Base-by-base conservation (phyloP, 768 basidiomycete species). In the Roridomyces roridus region DNA sequence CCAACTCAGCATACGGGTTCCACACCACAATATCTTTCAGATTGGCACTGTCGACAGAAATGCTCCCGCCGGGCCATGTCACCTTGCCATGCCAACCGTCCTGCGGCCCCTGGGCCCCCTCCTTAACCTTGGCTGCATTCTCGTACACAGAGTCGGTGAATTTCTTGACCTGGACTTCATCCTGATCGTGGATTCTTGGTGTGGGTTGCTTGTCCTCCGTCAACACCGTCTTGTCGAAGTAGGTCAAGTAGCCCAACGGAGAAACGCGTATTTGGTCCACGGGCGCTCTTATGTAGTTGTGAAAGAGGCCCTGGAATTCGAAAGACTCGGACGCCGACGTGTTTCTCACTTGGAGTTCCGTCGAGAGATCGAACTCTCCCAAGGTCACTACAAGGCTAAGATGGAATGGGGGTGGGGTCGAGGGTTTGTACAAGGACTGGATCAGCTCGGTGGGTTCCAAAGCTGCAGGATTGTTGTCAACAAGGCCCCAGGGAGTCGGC, bases 261-360 rank as follows among this genome's bases (percentile, higher is more conserved):
- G 78, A 77, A 60, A 94, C 78, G 3, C 81, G 71, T n/a, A 85
- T 85, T 4, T 84, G 65, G 55, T 81, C 71, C 15, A 86, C 74
- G 41, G 89, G 85, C 41, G 85, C 84, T 10, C 81, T 82, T 62
- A 97, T 81, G 74, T 99, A 99, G 45, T 85, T 94, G 73, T 99
- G 97, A 50, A 99, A 81, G 41, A 98, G 80, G 2, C 94, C 91
- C 70, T 99, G 97, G 78, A 96, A 98, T 68, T 89, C 85, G 37
- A 98, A 80, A 5, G 67, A 60, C 39, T 82, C 78, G 0, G 78
- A 74, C 2, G 72, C 65, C 7, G 85, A 85, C 0, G 85, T 79
- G 67, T 97, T 96, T 60, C 80, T 80, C 59, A 98, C 89, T 67
- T 91, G 87, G 6, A 97, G 79, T 66, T 89, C 85, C 31, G 94